A percentile compares a stretch with the other conserved stretches of the same genome.
These are phyloP conservation scores for Pleurotus djamor DNA, from an alignment of 768 basidiomycete genomes.

Conservation along the genomic window DNA sequence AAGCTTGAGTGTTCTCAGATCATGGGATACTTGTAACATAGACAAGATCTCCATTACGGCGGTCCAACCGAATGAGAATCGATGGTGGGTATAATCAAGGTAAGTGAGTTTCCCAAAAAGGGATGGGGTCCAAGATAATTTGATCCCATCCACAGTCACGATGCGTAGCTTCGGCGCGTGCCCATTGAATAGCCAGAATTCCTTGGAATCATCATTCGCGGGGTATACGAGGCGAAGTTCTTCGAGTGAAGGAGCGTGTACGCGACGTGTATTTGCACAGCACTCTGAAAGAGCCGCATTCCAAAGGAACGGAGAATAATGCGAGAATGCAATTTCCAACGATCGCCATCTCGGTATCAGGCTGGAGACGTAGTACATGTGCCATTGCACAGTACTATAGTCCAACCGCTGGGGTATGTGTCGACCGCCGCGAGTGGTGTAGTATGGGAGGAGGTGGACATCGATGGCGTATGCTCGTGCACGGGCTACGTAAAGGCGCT, in stretches of 20 bases:
- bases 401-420: slow-evolving; percentile 31
- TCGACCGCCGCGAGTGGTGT: slow-evolving; percentile 18
- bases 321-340: slow-evolving; percentile 51
- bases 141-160: slow-evolving; percentile 61
- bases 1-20: slow-evolving; percentile 52
- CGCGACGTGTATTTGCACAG: slow-evolving; percentile 32
- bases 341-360: slow-evolving; percentile 60
- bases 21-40: slow-evolving; percentile 53
- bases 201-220: slow-evolving; percentile 66
- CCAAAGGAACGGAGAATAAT: slow-evolving; percentile 65
- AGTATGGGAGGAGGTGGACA: slow-evolving; percentile 43
- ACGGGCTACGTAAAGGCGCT: slow-evolving; percentile 59
- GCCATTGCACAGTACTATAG: slow-evolving; percentile 50
- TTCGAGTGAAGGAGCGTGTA: slow-evolving; percentile 43
- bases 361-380: slow-evolving; percentile 56
- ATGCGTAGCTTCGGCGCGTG: slow-evolving; percentile 54
- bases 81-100: slow-evolving; percentile 73
- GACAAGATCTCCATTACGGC: slow-evolving; percentile 56
- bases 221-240: slow-evolving; percentile 58
- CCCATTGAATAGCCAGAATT: slow-evolving; percentile 63
- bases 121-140: slow-evolving; percentile 59
- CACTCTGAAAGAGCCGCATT: slow-evolving; percentile 59
- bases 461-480: slow-evolving; percentile 62
- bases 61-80: slow-evolving; percentile 56
- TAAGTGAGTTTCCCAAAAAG: slow-evolving; percentile 60